A percentile compares a stretch with the other conserved stretches of the same genome.
These are phyloP conservation scores for Salinomyces thailandicus DNA, from an alignment of 2,329 filamentous ascomycete genomes.

Conservation along the genomic window DNA sequence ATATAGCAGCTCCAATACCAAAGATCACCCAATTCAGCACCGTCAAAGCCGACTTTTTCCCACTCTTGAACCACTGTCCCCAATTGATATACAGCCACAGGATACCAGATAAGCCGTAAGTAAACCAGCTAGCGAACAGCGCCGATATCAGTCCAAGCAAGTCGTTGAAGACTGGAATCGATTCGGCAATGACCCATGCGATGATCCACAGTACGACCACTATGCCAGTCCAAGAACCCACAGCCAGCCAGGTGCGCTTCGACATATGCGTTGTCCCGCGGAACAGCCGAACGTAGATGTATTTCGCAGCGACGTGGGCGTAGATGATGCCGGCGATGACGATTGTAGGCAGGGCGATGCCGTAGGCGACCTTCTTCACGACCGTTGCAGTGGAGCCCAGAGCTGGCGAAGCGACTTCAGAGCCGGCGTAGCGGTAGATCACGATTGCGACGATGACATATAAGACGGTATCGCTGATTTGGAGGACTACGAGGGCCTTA, in stretches of 20 bases:
- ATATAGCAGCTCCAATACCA: constrained; percentile 17
- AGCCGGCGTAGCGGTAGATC: constrained; percentile 56
- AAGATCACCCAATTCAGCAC: constrained; percentile 34
- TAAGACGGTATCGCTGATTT: constrained; percentile 41
- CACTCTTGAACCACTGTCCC: constrained; percentile 31
- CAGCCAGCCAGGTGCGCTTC: constrained; percentile 19
- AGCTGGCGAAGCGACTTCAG: constrained; percentile 52
- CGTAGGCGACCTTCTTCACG: constrained; percentile 55
- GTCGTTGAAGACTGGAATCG: constrained; percentile 60
- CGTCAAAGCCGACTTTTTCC: constrained; percentile 33
- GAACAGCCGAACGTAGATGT: constrained; percentile 55
- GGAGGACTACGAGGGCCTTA: constrained; percentile 52
- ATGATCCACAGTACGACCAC: constrained; percentile 48
- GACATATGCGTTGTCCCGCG: constrained; percentile 43
- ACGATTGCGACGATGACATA: constrained; percentile 56
- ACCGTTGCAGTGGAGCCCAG: constrained; percentile 48
- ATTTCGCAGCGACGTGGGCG: constrained; percentile 55
- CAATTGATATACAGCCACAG: constrained; percentile 35
- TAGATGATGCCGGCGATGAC: constrained; percentile 61
- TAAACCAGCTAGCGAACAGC: constrained; percentile 51
- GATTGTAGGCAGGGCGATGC: constrained; percentile 59
- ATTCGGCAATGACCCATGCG: constrained; percentile 58
- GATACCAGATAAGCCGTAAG: constrained; percentile 26
- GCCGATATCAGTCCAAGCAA: constrained; percentile 51
- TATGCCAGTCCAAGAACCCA: constrained; percentile 47